Percentiles rank a stretch among this genome's conserved stretches.
phyloP scores from a whole-genome alignment of 2,329 filamentous ascomycete species.

The Diaporthe helianthi region DNA sequence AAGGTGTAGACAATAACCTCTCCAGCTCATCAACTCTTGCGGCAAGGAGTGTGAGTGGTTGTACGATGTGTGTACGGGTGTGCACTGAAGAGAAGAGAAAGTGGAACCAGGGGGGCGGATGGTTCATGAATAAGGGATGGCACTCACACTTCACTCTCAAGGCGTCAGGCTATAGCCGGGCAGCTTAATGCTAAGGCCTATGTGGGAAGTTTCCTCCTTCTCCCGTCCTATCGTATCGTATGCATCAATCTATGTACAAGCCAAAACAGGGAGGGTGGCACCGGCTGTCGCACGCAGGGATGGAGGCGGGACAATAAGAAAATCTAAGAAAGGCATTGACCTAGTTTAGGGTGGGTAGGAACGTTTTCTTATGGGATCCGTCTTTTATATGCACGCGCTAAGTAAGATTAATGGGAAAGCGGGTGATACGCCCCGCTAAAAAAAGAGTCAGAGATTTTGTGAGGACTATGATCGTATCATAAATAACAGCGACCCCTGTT shows the following conservation, averaged over 20 bases:
- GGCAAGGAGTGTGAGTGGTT: not conserved
- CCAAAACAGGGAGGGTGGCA: constrained; percentile 6
- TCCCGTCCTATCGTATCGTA: constrained; percentile 4
- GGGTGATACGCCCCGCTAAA: constrained; percentile 32
- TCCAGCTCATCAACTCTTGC: not conserved
- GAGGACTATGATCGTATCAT: constrained; percentile 31
- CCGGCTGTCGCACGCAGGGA: constrained; percentile 17
- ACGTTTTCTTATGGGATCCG: constrained; percentile 27
- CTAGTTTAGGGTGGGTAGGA: constrained; percentile 23
- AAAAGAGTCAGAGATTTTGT: constrained; percentile 28
- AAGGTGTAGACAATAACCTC: not conserved
- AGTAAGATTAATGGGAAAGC: constrained; percentile 28
- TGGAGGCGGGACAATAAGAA: constrained; percentile 12
- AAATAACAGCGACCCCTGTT: constrained; percentile 28
- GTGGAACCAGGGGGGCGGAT: constrained; percentile 15
- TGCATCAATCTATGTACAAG: constrained; percentile 21
- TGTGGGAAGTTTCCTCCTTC: constrained; percentile 22
- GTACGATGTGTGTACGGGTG: not conserved
- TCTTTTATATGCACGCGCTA: constrained; percentile 28
- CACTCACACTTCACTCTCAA: constrained; percentile 12
- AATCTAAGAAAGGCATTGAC: constrained; percentile 15
- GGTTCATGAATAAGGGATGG: constrained; percentile 9
- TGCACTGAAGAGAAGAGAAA: not conserved
- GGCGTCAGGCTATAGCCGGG: constrained; percentile 16
- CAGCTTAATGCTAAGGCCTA: constrained; percentile 21